Evolutionary conservation across 495 filamentous ascomycete species (phyloP), one percentile per base, ranked within the genome.

Genomic region (Friedmanniomyces simplex): DNA sequence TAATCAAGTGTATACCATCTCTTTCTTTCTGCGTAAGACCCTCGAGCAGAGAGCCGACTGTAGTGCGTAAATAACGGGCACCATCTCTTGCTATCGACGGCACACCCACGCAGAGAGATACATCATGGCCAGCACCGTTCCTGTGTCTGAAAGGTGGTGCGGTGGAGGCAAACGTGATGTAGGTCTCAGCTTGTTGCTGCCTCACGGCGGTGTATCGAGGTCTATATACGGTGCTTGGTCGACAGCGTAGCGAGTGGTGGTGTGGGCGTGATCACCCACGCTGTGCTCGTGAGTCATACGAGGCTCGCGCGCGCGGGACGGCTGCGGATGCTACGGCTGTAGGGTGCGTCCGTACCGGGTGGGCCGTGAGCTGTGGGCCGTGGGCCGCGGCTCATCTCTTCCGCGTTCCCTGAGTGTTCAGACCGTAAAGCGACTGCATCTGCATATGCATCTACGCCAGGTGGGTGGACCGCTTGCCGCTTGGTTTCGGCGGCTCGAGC

Each of bases 1-100:
- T 69, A 18, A 76, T 69, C n/a, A 84, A 57, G 59, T 74, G 60
- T 42, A 82, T 68, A 11, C 66, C 59, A 3, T 64, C 57, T 26
- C 79, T 72, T 65, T 83, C 75, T 18, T 71, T 59, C 2, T 66
- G 54, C 20, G 72, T 74, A 0, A 83, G 66, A 0, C 72, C 72
- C 22, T 76, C 75, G 30, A 77, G 69, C 24, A 83, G 60, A 5
- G 77, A 79, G 16, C 75, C 80, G 21, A 83, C 61, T 1, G 76
- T 74, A 8, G 67, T 66, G 10, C 69, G 63, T 36, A 84, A 66
- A 55, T 80, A 81, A 14, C 61, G 24, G 41, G 57, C 55, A 24
- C 59, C 61, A 20, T 60, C 53, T 16, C 63, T n/a, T 32, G 61
- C 56, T 16, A 68, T 52, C 1, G 63, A 59, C 21, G 64, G 49